Evolutionary conservation across 2,329 filamentous ascomycete genomes (phyloP).

Genomic region (Clathrospora elynae): DNA sequence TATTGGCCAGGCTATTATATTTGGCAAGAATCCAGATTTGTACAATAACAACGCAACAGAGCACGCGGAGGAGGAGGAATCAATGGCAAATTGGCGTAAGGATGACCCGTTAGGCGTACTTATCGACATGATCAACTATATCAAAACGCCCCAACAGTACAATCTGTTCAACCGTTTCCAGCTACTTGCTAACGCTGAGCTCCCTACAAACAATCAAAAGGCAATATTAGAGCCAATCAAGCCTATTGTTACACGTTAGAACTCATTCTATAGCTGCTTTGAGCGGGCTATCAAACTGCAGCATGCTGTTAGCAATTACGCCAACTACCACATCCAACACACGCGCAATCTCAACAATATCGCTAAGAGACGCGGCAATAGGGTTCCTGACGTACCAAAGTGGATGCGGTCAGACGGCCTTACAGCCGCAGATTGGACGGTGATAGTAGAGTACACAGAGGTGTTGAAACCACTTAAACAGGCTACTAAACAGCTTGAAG

Average conservation of each 20-base stretch:
- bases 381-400: neutral
- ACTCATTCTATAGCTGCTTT: constrained; percentile 3
- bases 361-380: neutral
- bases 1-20: neutral
- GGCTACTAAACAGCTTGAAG: constrained; percentile 1
- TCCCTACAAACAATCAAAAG: neutral
- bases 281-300: constrained; percentile 1
- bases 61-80: neutral
- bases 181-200: neutral
- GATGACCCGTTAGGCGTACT: constrained; percentile 3
- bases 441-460: constrained; percentile 2
- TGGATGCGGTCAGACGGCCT: constrained; percentile 3
- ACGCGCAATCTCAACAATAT: neutral
- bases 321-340: neutral
- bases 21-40: neutral
- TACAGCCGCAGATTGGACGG: neutral
- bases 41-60: neutral
- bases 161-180: neutral
- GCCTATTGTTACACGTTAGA: constrained; percentile 5
- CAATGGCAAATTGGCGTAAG: neutral
- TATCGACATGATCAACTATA: constrained; percentile 6
- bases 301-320: constrained; percentile 2
- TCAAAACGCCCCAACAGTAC: constrained; percentile 3
- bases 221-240: neutral
- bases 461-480: neutral